Base-by-base conservation (phyloP, 495 filamentous ascomycete species). In the Paragyromitra xinjiangensis region DNA sequence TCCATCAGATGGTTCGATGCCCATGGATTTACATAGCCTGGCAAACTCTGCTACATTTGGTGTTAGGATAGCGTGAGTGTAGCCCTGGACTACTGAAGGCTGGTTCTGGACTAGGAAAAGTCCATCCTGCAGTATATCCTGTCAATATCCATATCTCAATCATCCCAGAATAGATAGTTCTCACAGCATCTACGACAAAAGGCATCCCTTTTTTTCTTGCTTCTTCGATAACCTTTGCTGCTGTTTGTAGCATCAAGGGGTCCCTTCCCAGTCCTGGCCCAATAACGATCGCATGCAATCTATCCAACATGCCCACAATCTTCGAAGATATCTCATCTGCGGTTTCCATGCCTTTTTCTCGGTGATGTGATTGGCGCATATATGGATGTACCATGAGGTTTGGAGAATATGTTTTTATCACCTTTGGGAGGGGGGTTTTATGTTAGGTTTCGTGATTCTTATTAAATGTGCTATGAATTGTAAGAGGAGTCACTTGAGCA, bases 301-400 rank as follows among this genome's bases (percentile, higher is more conserved):
- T 90, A 48, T 90, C 86, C 1, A 99, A 88, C 90, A 99, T 92
- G 64, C 84, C 87, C 80, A 95, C 88, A 76, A 98, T 92, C 51
- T 88, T 86, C n/a, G 84, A 81, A 16, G 93, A 91, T 67, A 98
- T 86, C 37, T 84, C 81, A 62, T 86, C 83, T 8, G 87, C 84
- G 69, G 87, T 85, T 14, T 87, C 86, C 40, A 75, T 81, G 3
- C 83, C 56, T 55, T 71, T 53, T 66, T 84, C 79, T 80, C 87
- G 82, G 83, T 88, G 80, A 72, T 83, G 77, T 69, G 88, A 86
- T 84, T 94, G 93, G 42, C 94, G 94, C 88, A 99, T 94, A 63
- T 97, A 87, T 2, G 95, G 96, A 83, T 98, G 96, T 14, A 99
- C 96, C 96, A 99, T 98, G 14, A 99, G 86, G 85, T 98, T 98